These are phyloP conservation scores for Sedum album DNA, from an alignment of 164 flowering plant genomes.

Conservation along the genomic window DNA sequence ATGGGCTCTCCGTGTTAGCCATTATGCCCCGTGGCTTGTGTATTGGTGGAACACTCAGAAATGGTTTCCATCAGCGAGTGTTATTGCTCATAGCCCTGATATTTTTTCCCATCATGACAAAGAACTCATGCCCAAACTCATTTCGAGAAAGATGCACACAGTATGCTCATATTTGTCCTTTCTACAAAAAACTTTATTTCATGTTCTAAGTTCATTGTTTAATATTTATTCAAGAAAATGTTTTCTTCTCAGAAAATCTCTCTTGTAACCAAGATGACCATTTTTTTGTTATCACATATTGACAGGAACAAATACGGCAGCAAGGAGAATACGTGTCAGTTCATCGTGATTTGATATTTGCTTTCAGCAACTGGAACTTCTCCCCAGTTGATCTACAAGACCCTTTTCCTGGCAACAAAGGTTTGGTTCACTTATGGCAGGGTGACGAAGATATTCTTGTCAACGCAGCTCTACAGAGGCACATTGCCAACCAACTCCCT, in stretches of 20 bases:
- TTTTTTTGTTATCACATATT: not conserved
- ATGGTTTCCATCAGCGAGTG: constrained; percentile 25
- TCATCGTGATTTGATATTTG: constrained; percentile 48
- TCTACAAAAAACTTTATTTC: not conserved
- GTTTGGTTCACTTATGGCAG: constrained; percentile 73
- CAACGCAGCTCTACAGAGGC: constrained; percentile 40
- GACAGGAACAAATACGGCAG: constrained; percentile 44
- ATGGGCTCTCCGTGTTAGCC: constrained; percentile 39
- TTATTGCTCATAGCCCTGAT: constrained; percentile 13
- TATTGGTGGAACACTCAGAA: constrained; percentile 59
- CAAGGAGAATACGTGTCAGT: constrained; percentile 60
- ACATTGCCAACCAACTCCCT: constrained; percentile 43
- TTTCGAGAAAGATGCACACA: not conserved
- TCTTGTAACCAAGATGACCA: not conserved
- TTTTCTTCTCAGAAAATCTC: not conserved
- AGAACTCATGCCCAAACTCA: constrained; percentile 15
- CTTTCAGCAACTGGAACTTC: constrained; percentile 67
- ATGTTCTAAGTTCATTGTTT: not conserved
- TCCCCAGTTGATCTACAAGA: constrained; percentile 51
- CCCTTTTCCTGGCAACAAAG: constrained; percentile 48
- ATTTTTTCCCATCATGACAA: constrained; percentile 30
- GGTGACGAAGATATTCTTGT: constrained; percentile 59
- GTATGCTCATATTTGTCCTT: not conserved
- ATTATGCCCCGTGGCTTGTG: constrained; percentile 32
- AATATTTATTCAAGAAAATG: not conserved